phyloP scores from a whole-genome alignment of 2,329 filamentous ascomycete species.

The Dryadomyces quercivorus region DNA sequence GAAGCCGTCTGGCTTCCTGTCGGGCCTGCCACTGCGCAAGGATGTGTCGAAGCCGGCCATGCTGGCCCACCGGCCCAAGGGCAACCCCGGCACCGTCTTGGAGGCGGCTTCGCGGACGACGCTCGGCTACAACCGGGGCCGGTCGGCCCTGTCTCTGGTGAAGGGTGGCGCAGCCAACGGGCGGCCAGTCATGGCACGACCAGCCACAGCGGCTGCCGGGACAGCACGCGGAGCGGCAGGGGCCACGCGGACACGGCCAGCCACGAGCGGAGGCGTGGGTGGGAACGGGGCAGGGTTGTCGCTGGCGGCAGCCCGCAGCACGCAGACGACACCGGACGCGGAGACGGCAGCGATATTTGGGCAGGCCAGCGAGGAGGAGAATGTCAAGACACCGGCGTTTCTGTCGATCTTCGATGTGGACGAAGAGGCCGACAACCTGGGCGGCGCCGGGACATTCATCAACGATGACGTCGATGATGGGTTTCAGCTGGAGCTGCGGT shows the following conservation, averaged over 20 bases:
- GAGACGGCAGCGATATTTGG: neutral
- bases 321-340: neutral
- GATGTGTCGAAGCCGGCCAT: neutral
- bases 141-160: constrained; percentile 38
- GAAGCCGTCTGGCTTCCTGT: constrained; percentile 11
- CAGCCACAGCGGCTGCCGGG: constrained; percentile 17
- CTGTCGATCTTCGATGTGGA: constrained; percentile 44
- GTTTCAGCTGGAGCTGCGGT: constrained; percentile 40
- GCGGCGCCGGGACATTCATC: constrained; percentile 19
- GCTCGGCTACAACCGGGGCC: constrained; percentile 73
- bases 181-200: constrained; percentile 18
- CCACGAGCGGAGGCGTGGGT: neutral
- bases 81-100: constrained; percentile 25
- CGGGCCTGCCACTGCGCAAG: constrained; percentile 9
- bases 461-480: constrained; percentile 37
- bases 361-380: constrained; percentile 1
- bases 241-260: neutral
- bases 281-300: too few relatives aligned
- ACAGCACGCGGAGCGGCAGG: neutral
- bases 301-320: neutral
- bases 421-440: constrained; percentile 23
- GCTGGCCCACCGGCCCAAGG: constrained; percentile 7
- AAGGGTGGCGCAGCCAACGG: constrained; percentile 18
- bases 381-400: constrained; percentile 35
- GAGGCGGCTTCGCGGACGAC: constrained; percentile 65